Evolutionary conservation across 1,284 basidiomycete species (phyloP), one percentile per base, ranked within the genome.

Genomic region (Earliella scabrosa): DNA sequence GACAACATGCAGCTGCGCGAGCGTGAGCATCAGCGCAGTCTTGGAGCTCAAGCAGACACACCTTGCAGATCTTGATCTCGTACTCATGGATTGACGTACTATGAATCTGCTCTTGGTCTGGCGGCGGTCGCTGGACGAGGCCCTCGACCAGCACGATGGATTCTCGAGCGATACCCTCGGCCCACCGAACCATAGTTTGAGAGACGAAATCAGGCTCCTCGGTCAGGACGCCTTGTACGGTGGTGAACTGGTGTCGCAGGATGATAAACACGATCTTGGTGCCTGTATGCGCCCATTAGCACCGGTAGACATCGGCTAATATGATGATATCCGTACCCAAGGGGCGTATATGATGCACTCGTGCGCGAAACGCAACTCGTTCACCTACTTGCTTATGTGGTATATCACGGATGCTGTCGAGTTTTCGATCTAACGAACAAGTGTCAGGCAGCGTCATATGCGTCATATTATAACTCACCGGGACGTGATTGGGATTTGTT

Each of bases 181-280:
- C 80, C 78, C 81, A 89, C 64, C 85, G 85, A 56, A 87, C 76
- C 87, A 90, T 89, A 66, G 86, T 83, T 68, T 85, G 82, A 40
- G 86, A 88, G 7, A 90, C 78, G 16, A 50, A 38, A 9, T 78
- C 76, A 56, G 82, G 77, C 48, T 82, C 79, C 61, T 83, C 79
- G 41, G 82, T 76, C 13, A 89, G 71, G 16, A 89, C 77, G 52
- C 83, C 86, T 68, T 90, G 87, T 18, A 89, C 76, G 2, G 86
- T 88, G 51, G 80, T 72, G 36, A 79, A 74, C 66, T 83, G 82
- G 64, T 86, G 82, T 9, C 88, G 79, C 66, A 90, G 78, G 52
- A 80, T 73, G 46, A 88, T 66, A 71, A 90, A 89, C 51, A 83
- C 81, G 66, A 89, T 85, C 74, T 88, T 88, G 63, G 68, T 55